Percentiles rank a stretch among this genome's conserved stretches.
phyloP scores from a whole-genome alignment of 179 eudicot species.

The Beta lomatogona region DNA sequence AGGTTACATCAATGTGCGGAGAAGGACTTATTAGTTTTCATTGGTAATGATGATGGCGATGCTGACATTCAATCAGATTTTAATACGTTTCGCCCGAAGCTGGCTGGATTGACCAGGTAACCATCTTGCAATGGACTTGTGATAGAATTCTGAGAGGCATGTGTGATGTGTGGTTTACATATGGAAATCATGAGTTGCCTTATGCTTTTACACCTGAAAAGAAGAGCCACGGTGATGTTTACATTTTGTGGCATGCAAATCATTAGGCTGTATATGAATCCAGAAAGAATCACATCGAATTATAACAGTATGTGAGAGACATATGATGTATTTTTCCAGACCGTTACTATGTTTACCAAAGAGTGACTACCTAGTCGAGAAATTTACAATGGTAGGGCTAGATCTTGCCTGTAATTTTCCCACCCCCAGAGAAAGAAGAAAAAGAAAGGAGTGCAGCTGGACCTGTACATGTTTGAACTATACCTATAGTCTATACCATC shows the following conservation, averaged over 20 bases:
- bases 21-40: conserved; percentile 34
- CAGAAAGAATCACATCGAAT: background rate
- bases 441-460: background rate
- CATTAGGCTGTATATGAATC: background rate
- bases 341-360: background rate
- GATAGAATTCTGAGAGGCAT: background rate
- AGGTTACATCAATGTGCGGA: conserved; percentile 57
- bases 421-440: background rate
- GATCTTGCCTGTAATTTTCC: background rate
- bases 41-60: conserved; percentile 18
- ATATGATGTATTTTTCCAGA: background rate
- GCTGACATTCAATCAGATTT: conserved; percentile 22
- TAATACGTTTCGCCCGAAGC: conserved; percentile 38
- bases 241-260: background rate
- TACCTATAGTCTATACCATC: background rate
- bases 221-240: background rate
- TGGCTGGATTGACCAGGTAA: conserved; percentile 49
- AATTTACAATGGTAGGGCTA: background rate
- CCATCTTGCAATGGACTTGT: background rate
- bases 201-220: background rate
- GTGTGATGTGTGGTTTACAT: background rate
- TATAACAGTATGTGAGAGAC: background rate
- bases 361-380: background rate
- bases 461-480: background rate
- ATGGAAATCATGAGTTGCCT: background rate